A percentile compares a stretch with the other conserved stretches of the same genome.
Evolutionary conservation across 495 filamentous ascomycete genomes (phyloP).

Genomic region (Tuber brumale): DNA sequence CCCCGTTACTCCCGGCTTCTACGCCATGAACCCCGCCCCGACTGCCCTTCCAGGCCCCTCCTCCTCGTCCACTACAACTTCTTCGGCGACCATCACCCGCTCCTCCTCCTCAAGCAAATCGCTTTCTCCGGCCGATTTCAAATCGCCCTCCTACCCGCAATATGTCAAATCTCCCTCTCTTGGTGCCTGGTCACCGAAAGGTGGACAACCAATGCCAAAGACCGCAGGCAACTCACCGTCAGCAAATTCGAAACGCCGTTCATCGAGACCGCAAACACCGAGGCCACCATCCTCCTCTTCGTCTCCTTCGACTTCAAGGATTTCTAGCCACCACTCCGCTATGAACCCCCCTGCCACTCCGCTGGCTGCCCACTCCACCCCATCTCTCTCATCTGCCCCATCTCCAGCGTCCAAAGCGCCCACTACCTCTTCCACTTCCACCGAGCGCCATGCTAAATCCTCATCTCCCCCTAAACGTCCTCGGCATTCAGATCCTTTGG

Average conservation of each 20-base stretch:
- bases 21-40: slow-evolving; percentile 27
- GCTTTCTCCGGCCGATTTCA: slow-evolving; percentile 35
- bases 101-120: slow-evolving; percentile 32
- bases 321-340: slow-evolving; percentile 28
- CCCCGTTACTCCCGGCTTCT: slow-evolving; percentile 9
- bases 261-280: slow-evolving; percentile 38
- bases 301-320: slow-evolving; percentile 20
- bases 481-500: slow-evolving; percentile 51
- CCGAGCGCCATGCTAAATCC: slow-evolving; percentile 12
- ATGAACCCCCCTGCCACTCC: slow-evolving; percentile 27
- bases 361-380: slow-evolving; percentile 25
- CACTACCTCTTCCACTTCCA: slow-evolving; percentile 45
- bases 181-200: slow-evolving; percentile 25
- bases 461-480: slow-evolving; percentile 51
- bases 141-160: slow-evolving; percentile 34
- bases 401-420: slow-evolving; percentile 41
- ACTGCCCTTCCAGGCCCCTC: slow-evolving; percentile 25
- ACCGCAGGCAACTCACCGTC: slow-evolving; percentile 25
- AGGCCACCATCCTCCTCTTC: slow-evolving; percentile 32
- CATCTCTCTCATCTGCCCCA: slow-evolving; percentile 27
- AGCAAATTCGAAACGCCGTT: slow-evolving; percentile 26
- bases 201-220: slow-evolving; percentile 23
- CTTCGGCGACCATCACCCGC: slow-evolving; percentile 30
- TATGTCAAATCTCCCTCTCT: slow-evolving; percentile 34
- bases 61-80: slow-evolving; percentile 31